These are phyloP conservation scores for Populus simonii DNA, from an alignment of 345 rosid genomes.

Conservation along the genomic window DNA sequence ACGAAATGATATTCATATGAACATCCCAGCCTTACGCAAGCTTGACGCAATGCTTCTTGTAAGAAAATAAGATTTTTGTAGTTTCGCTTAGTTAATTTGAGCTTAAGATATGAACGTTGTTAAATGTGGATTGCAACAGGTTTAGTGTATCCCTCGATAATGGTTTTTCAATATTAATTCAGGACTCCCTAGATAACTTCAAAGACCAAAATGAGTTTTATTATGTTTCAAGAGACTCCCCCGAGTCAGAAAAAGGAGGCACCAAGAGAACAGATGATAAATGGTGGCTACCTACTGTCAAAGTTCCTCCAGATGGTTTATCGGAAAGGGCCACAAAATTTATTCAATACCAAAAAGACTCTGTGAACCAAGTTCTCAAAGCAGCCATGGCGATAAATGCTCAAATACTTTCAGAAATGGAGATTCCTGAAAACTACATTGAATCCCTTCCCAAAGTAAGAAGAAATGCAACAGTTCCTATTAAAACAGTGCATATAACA, in stretches of 20 bases:
- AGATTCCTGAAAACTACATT: constrained; percentile 77
- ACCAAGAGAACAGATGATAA: constrained; percentile 65
- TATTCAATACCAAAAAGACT: constrained; percentile 74
- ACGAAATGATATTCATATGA: constrained; percentile 78
- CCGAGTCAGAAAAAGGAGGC: constrained; percentile 51
- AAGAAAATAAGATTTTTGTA: constrained; percentile 28
- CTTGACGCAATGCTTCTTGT: constrained; percentile 94
- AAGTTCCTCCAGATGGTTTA: constrained; percentile 74
- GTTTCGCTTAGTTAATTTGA: not conserved
- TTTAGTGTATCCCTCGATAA: not conserved
- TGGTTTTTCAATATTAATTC: not conserved
- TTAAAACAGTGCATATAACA: not conserved
- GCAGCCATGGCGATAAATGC: constrained; percentile 97
- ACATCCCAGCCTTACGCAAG: constrained; percentile 89
- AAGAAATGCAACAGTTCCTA: not conserved
- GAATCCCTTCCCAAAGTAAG: constrained; percentile 84
- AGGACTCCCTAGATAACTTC: constrained; percentile 85
- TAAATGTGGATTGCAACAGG: not conserved
- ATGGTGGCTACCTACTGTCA: constrained; percentile 86
- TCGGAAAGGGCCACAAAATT: constrained; percentile 66
- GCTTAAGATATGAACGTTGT: not conserved
- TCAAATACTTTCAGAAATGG: constrained; percentile 83
- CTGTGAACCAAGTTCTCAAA: constrained; percentile 84
- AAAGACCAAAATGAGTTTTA: constrained; percentile 63
- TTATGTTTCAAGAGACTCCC: constrained; percentile 62